phyloP scores from a whole-genome alignment of 768 basidiomycete species.

The Ramaria rubella region DNA sequence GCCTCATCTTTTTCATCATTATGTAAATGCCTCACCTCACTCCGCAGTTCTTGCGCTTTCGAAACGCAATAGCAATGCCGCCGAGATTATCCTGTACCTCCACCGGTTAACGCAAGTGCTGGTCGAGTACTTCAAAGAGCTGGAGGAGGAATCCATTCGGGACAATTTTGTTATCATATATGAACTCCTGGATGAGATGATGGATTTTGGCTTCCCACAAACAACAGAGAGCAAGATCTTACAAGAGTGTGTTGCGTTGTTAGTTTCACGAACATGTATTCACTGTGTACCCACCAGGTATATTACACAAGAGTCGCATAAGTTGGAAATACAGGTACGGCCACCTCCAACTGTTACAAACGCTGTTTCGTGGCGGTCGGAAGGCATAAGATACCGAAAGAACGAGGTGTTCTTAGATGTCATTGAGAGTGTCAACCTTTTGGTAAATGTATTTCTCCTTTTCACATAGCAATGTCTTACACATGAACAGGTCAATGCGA shows the following conservation, averaged over 20 bases:
- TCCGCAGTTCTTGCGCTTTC: constrained; percentile 86
- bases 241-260: constrained; percentile 65
- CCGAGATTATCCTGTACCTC: constrained; percentile 93
- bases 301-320: constrained; percentile 97
- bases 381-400: constrained; percentile 95
- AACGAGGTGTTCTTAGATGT: constrained; percentile 99
- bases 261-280: not conserved
- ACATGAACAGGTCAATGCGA: constrained; percentile 75
- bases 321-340: constrained; percentile 86
- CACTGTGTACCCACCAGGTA: constrained; percentile 51
- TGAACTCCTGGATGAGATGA: constrained; percentile 98
- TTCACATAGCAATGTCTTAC: not conserved
- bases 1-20: not conserved
- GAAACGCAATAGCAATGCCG: constrained; percentile 91
- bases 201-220: constrained; percentile 99
- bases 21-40: not conserved
- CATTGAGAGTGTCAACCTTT: constrained; percentile 92
- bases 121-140: constrained; percentile 98
- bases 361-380: constrained; percentile 97
- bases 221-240: constrained; percentile 99
- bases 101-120: constrained; percentile 90
- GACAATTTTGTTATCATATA: constrained; percentile 99
- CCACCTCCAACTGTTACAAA: constrained; percentile 98
- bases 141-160: constrained; percentile 97
- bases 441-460: constrained; percentile 45